Percentiles rank a stretch among this genome's conserved stretches.
phyloP scores from a whole-genome alignment of 495 filamentous ascomycete species.

The Hypoxylon subgilvum region DNA sequence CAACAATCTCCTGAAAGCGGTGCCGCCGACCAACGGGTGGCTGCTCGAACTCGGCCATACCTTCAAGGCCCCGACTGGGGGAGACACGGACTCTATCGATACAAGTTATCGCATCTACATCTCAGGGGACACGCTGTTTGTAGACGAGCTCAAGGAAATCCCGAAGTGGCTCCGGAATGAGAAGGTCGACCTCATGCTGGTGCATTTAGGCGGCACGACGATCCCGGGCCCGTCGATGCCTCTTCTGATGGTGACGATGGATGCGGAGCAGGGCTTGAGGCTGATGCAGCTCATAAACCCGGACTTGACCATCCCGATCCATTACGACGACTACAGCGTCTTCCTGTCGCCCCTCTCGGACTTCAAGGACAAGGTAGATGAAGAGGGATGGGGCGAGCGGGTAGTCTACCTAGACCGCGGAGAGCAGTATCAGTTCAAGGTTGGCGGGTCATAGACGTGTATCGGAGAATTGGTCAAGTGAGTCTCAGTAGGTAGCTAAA shows the following conservation, averaged over 20 bases:
- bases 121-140: conserved; percentile 72
- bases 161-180: conserved; percentile 48
- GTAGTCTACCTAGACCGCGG: conserved; percentile 69
- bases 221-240: conserved; percentile 64
- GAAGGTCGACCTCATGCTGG: conserved; percentile 71
- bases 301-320: conserved; percentile 71
- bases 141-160: conserved; percentile 68
- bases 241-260: conserved; percentile 76
- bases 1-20: conserved; percentile 66
- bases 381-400: conserved; percentile 55
- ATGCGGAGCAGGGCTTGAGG: conserved; percentile 66
- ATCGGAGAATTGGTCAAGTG: too few species aligned
- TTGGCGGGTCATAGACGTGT: conserved; percentile 39
- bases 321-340: conserved; percentile 73
- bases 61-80: conserved; percentile 16
- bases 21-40: conserved; percentile 77
- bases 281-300: conserved; percentile 66
- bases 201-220: conserved; percentile 71
- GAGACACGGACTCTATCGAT: conserved; percentile 42
- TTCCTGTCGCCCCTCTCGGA: conserved; percentile 65
- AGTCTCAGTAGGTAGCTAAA: too few species aligned
- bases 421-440: conserved; percentile 64
- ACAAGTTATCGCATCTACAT: conserved; percentile 72
- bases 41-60: conserved; percentile 67
- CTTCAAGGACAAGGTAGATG: conserved; percentile 62